Percentiles rank a stretch among this genome's conserved stretches.
These are phyloP conservation scores for Cryphonectria radicalis DNA, from an alignment of 2,329 filamentous ascomycete species.

Conservation along the genomic window DNA sequence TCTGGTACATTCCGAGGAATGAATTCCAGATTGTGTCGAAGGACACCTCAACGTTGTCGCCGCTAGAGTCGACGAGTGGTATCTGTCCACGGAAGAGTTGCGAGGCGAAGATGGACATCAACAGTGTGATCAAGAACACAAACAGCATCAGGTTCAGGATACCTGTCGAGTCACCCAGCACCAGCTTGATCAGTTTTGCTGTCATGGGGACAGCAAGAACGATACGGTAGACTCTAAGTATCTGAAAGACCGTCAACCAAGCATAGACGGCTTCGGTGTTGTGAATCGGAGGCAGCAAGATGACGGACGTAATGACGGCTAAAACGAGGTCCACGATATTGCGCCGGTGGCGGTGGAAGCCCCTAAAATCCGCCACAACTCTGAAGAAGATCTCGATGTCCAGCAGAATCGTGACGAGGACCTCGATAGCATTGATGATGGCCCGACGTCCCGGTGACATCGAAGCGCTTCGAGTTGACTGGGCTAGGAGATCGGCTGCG, in stretches of 20 bases:
- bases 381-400: conserved; percentile 82
- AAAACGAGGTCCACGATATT: conserved; percentile 84
- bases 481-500: conserved; percentile 75
- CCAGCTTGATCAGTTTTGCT: conserved; percentile 80
- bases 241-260: conserved; percentile 92
- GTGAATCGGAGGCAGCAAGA: conserved; percentile 81
- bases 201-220: conserved; percentile 90
- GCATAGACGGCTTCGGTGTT: conserved; percentile 74
- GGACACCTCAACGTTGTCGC: conserved; percentile 68
- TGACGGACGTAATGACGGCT: conserved; percentile 80
- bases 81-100: conserved; percentile 92
- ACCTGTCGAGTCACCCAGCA: conserved; percentile 90
- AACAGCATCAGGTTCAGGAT: conserved; percentile 94
- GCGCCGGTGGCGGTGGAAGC: conserved; percentile 72
- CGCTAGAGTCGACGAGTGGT: conserved; percentile 63
- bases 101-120: conserved; percentile 89
- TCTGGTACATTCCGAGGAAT: conserved; percentile 97
- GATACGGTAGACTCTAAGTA: conserved; percentile 87
- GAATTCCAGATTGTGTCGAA: conserved; percentile 94
- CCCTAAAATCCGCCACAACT: conserved; percentile 77
- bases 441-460: conserved; percentile 67
- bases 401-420: conserved; percentile 76
- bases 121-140: conserved; percentile 92
- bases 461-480: conserved; percentile 74
- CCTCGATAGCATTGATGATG: conserved; percentile 75